Evolutionary conservation across 148 eudicot species (phyloP), one percentile per base, ranked within the genome.

Genomic region (Selenicereus undatus): DNA sequence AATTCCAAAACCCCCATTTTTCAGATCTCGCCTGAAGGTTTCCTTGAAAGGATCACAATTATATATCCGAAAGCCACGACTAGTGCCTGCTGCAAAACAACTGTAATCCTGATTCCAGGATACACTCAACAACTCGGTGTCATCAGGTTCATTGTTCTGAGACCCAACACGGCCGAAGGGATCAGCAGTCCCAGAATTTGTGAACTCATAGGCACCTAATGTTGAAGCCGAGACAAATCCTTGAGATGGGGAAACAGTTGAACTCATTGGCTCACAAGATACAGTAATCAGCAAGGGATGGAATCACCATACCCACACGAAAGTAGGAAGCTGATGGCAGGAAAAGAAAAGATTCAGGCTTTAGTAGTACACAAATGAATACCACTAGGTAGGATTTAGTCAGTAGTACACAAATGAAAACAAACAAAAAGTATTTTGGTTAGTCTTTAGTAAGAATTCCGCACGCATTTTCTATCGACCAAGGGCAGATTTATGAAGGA

Each of bases 81-180:
- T 91, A 21, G 99, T 96, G 43, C 95, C 99, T 20, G 91, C 97
- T 39, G 99, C 93, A 75, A 96, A 96, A 83, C 99, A 96, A 75
- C 94, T 89, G 82, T 86, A 89, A 86, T 96, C 99, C 88, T 96
- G 99, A 88, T 96, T 96, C 99, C 99, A 96, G 0, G 94, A 89
- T 42, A 90, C 90, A 77, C 87, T 89, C 52, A 92, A 83, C 85
- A 96, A 86, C 78, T 93, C 98, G 2, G 90, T 80, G 73, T 87
- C 94, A 78, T 88, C 94, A 75, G 78, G 81, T 76, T 89, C 91
- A 83, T 78, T 86, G 32, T 78, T 80, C 26, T 88, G 87, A 69
- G 83, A 77, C 78, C 88, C 91, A 68, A 87, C 74, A 51, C 58
- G 82, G 83, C 76, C 73, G 82, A 87, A 87, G 68, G 89, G 82